Percentiles rank a stretch among this genome's conserved stretches.
phyloP scores from a whole-genome alignment of 768 basidiomycete genomes.

The Floccularia luteovirens region DNA sequence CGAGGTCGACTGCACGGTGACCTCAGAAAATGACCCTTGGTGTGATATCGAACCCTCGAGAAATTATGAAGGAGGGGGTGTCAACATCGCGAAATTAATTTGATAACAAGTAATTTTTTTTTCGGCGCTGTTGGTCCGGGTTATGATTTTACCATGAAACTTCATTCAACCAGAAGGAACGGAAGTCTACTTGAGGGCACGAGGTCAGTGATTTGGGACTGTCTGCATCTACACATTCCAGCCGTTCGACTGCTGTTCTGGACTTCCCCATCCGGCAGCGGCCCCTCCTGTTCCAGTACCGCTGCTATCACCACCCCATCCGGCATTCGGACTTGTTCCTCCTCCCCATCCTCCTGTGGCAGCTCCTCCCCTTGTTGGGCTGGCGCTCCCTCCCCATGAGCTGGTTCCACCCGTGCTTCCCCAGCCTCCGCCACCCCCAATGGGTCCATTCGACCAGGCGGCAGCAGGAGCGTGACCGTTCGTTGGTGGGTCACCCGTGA shows the following conservation, averaged over 20 bases:
- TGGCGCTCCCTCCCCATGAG: conserved; percentile 20
- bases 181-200: too few relatives aligned
- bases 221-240: conserved; percentile 37
- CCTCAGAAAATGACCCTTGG: too few relatives aligned
- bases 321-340: conserved; percentile 4
- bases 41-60: too few relatives aligned
- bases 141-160: too few relatives aligned
- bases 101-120: too few relatives aligned
- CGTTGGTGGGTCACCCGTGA: conserved; percentile 30
- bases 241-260: conserved; percentile 40
- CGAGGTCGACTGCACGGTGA: too few relatives aligned
- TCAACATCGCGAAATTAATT: too few relatives aligned
- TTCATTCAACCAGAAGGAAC: too few relatives aligned
- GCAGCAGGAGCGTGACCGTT: conserved; percentile 18
- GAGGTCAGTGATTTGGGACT: too few relatives aligned
- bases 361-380: conserved; percentile 15
- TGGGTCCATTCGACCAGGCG: conserved; percentile 13
- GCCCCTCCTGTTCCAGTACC: conserved; percentile 12
- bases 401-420: conserved; percentile 13
- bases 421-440: conserved; percentile 16
- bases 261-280: conserved; percentile 41
- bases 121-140: too few relatives aligned
- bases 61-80: too few relatives aligned
- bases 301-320: conserved; percentile 4
- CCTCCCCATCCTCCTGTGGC: conserved; percentile 26